Conservation (phyloP, 345 rosid genomes). For the Bruguiera parviflora region DNA sequence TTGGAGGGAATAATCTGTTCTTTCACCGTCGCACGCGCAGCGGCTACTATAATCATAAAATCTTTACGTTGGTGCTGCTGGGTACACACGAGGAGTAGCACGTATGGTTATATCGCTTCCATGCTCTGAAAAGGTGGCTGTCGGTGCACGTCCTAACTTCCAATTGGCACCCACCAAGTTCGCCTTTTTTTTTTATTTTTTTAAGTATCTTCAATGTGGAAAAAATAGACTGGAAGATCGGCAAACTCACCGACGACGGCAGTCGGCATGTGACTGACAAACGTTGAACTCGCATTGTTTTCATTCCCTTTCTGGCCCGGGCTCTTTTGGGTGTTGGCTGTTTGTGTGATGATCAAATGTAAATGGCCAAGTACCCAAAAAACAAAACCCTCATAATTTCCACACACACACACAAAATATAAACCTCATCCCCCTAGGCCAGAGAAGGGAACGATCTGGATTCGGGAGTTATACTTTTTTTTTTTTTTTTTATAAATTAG, state of each 20-base stretch:
- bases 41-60: constrained; percentile 19
- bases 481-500: too few species aligned
- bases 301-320: too few species aligned
- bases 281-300: too few species aligned
- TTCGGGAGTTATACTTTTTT: too few species aligned
- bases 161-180: constrained; percentile 35
- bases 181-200: constrained; percentile 18
- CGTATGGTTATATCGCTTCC: constrained; percentile 11
- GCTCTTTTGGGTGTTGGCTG: neutral
- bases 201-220: neutral
- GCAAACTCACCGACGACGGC: neutral
- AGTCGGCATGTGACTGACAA: too few species aligned
- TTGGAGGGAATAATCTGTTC: constrained; percentile 15
- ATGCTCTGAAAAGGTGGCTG: constrained; percentile 32
- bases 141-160: constrained; percentile 25
- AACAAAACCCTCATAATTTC: too few species aligned
- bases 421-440: too few species aligned
- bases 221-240: too few species aligned
- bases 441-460: too few species aligned
- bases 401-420: too few species aligned
- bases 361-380: too few species aligned
- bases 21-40: constrained; percentile 32
- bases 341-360: too few species aligned
- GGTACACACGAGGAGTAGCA: neutral
- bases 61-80: neutral